These are phyloP conservation scores for Elongisporangium undulatum DNA, from an alignment of 352 stramenopile genomes.

Conservation along the genomic window DNA sequence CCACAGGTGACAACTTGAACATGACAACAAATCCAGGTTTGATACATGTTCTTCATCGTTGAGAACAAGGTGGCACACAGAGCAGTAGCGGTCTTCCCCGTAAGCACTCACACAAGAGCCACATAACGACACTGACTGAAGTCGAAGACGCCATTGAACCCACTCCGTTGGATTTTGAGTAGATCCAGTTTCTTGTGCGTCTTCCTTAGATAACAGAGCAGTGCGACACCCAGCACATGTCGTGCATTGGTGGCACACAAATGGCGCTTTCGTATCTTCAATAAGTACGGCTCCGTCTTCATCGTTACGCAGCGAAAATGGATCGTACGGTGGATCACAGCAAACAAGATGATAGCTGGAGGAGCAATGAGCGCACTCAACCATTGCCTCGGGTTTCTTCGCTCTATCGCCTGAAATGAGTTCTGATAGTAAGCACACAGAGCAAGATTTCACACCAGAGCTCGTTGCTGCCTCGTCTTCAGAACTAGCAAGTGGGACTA, in stretches of 20 bases:
- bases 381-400: slow-evolving; percentile 26
- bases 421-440: slow-evolving; percentile 19
- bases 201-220: slow-evolving; percentile 2
- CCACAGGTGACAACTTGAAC: slow-evolving; percentile 75
- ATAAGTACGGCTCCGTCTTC: slow-evolving; percentile 55
- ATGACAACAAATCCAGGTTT: slow-evolving; percentile 55
- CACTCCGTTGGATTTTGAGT: slow-evolving; percentile 16
- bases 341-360: slow-evolving; percentile 62
- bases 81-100: slow-evolving; percentile 62
- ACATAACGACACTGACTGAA: slow-evolving; percentile 64
- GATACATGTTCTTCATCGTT: slow-evolving; percentile 37
- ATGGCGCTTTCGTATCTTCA: slow-evolving; percentile 59
- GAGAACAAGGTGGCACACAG: slow-evolving; percentile 56
- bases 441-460: slow-evolving; percentile 6
- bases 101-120: slow-evolving; percentile 58
- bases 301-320: slow-evolving; percentile 45
- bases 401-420: neutral
- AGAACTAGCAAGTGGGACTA: neutral
- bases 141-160: slow-evolving; percentile 69
- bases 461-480: neutral
- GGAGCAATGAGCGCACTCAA: slow-evolving; percentile 53
- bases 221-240: slow-evolving; percentile 55
- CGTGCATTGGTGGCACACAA: slow-evolving; percentile 62
- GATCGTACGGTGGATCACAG: slow-evolving; percentile 66
- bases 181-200: slow-evolving; percentile 1